phyloP scores from a whole-genome alignment of 139 green algal genomes.

The Chlamydomonas sp. region DNA sequence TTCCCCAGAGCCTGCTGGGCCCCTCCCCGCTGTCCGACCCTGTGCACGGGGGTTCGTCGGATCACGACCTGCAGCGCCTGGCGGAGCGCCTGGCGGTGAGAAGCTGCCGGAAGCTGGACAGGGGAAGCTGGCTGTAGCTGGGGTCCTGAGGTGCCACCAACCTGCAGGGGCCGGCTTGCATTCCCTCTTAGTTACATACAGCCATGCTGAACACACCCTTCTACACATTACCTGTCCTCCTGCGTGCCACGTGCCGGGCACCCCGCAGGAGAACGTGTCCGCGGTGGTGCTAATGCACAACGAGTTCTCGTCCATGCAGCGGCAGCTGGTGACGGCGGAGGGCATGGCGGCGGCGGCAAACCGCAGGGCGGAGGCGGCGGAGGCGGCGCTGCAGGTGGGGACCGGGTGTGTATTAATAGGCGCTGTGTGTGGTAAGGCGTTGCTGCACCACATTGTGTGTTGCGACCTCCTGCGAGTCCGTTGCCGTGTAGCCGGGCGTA shows the following conservation, averaged over 20 bases:
- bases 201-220: neutral
- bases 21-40: constrained; percentile 14
- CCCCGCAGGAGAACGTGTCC: constrained; percentile 49
- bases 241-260: neutral
- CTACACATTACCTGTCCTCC: too few species aligned
- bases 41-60: too few species aligned
- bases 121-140: too few species aligned
- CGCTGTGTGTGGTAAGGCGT: too few species aligned
- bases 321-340: constrained; percentile 30
- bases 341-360: constrained; percentile 16
- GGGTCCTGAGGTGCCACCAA: neutral
- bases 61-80: neutral
- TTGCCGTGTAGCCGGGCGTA: neutral
- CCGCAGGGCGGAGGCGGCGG: constrained; percentile 12
- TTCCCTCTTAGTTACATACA: neutral
- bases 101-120: neutral
- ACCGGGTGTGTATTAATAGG: neutral
- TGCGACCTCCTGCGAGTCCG: neutral
- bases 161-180: neutral
- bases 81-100: constrained; percentile 11
- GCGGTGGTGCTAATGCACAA: constrained; percentile 59
- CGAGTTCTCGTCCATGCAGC: constrained; percentile 49
- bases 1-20: constrained; percentile 4
- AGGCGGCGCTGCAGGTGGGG: constrained; percentile 22
- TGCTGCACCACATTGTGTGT: too few species aligned